Percentiles rank a stretch among this genome's conserved stretches.
Evolutionary conservation across 2,329 filamentous ascomycete genomes (phyloP).

Genomic region (Nemania sp.): DNA sequence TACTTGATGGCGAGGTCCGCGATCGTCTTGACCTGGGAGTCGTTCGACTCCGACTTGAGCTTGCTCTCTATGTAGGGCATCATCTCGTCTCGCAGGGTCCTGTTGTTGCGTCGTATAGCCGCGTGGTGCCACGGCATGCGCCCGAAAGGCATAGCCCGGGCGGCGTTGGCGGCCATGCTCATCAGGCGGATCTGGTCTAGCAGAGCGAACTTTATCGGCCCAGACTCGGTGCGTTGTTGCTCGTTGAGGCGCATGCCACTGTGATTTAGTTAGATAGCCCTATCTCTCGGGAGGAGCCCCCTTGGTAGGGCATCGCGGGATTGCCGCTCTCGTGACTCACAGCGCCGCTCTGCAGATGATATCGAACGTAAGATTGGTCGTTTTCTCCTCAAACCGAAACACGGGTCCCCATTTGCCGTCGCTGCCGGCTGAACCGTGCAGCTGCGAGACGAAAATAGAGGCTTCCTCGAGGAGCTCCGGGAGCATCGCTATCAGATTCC

Average conservation of each 20-base stretch:
- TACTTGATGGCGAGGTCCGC: constrained; percentile 36
- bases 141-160: constrained; percentile 23
- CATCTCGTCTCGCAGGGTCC: constrained; percentile 31
- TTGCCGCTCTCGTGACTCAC: constrained; percentile 29
- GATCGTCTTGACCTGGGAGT: constrained; percentile 35
- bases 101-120: constrained; percentile 34
- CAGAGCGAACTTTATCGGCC: constrained; percentile 34
- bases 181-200: constrained; percentile 33
- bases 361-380: constrained; percentile 47
- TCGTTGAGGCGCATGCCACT: constrained; percentile 37
- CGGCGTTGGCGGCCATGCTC: constrained; percentile 26
- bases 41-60: constrained; percentile 23
- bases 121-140: constrained; percentile 33
- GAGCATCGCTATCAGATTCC: constrained; percentile 43
- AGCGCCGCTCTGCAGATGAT: constrained; percentile 46
- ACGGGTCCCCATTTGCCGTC: constrained; percentile 39
- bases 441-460: constrained; percentile 41
- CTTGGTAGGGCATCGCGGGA: too few relatives aligned
- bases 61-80: constrained; percentile 35
- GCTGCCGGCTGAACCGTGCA: constrained; percentile 37
- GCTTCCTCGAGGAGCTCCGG: constrained; percentile 46
- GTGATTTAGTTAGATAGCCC: constrained; percentile 2
- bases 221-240: constrained; percentile 27
- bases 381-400: constrained; percentile 43
- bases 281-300: background rate